Evolutionary conservation across 2,329 filamentous ascomycete genomes (phyloP), one percentile per base, ranked within the genome.

Genomic region (Aspergillus pseudotamarii): DNA sequence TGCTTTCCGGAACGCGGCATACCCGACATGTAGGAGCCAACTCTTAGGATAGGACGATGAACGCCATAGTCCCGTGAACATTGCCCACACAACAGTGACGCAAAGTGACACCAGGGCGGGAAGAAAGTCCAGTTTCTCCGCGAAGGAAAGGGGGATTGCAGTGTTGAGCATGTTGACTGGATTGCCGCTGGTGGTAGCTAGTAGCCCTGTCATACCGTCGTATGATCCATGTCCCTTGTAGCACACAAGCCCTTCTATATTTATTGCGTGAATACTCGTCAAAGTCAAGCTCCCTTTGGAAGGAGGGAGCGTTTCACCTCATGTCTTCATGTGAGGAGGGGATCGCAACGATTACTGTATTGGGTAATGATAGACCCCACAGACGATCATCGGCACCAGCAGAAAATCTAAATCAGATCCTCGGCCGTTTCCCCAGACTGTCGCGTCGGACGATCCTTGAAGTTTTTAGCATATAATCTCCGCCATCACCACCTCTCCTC

Each of bases 1-100:
- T 3, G 69, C 63, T 61, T 76, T 75, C 59, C 76, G 73, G 43
- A 76, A 70, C 9, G 74, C 62, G 1, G 76, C 73, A 69, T 78
- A 78, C 32, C 74, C 75, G 36, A 78, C 63, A 65, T 78, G 76
- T 51, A 78, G 64, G 50, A 73, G 64, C 58, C 74, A 63, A 4
- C 72, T 69, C 23, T 71, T 71, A 23, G 76, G 75, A 63, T 76
- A 66, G 30, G 69, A 64, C 16, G 72, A 65, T 14, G 68, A 69
- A 19, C 73, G 74, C 64, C 68, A 69, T 21, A 74, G 55, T 8
- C 73, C 68, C 0, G 72, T 75, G 32, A 76, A 45, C 5, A 75
- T 58, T 5, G 74, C 71, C 66, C 71, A 76, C 54, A 73, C 64
- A 23, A 67, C 67, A 4, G 73, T 69, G 41, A 72, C 28, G 5